Base-by-base conservation (phyloP, 257 asterid genomes). In the Solanum megistacrolobum region DNA sequence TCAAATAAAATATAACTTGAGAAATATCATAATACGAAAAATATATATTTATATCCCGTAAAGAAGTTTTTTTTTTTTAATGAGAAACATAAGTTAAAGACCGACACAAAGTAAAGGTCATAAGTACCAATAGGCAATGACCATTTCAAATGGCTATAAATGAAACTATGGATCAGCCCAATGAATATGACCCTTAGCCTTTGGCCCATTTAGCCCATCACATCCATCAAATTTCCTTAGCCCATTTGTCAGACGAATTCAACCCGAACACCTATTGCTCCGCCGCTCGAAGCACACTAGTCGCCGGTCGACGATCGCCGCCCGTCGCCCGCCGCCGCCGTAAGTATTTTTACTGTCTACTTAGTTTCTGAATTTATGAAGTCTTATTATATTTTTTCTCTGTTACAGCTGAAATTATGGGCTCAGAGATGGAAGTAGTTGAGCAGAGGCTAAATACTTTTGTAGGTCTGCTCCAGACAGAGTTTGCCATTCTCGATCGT, bases 391-490 rank as follows among this genome's bases (percentile, higher is more conserved):
- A 12, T 7, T 36, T 68, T 79, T 76, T 9, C 34, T n/a, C 18
- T 36, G 52, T 78, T 25, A 72, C 25, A 71, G 87, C 29, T 75
- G 68, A 72, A 89, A 69, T 46, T 29, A 90, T 96, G 98, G 94
- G 43, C 79, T 87, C 96, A 14, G 96, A 94, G 88, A 84, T 92
- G 25, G 94, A 92, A 85, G 43, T 39, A 69, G 90, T 90, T 88
- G 98, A 95, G 86, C 88, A 92, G 91, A 91, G 99, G 90, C 85
- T 97, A 66, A 94, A 92, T 91, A 92, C 96, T 9, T 96, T 94
- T 85, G 87, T 91, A 7, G 87, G 39, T 84, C 99, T 93, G 93
- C 95, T 97, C 27, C 93, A 74, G 78, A 93, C 97, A 7, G 99
- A 97, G 88, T 86, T 88, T 78, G 95, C 93, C 83, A 94, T 97